phyloP scores from a whole-genome alignment of 257 asterid genomes.

The Asclepias syriaca region DNA sequence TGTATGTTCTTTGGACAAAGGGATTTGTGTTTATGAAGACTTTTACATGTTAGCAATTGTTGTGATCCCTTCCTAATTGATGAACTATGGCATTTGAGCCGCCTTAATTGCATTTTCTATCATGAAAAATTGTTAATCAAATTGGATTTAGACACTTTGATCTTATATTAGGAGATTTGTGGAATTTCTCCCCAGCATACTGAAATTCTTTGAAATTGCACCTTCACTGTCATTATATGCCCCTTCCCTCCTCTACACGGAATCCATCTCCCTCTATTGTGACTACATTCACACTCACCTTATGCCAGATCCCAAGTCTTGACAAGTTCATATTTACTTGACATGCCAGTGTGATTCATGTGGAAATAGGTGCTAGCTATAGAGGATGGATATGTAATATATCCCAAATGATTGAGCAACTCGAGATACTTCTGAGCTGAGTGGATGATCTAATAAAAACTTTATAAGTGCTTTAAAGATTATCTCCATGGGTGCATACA shows the following conservation, averaged over 20 bases:
- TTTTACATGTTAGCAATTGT: background rate
- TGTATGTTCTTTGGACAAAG: background rate
- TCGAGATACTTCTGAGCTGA: background rate
- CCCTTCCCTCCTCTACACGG: background rate
- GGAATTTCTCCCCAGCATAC: background rate
- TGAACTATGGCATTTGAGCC: background rate
- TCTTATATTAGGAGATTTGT: background rate
- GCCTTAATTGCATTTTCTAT: background rate
- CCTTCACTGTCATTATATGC: background rate
- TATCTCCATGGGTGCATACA: background rate
- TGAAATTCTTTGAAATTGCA: background rate
- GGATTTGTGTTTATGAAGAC: background rate
- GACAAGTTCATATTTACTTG: background rate
- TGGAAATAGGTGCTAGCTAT: background rate
- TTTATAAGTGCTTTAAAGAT: background rate
- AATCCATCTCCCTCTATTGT: background rate
- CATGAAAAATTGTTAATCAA: background rate
- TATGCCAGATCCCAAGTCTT: background rate
- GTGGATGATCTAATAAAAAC: background rate
- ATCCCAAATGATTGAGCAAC: background rate
- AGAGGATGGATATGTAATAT: background rate
- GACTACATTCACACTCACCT: background rate
- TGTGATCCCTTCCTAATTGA: background rate
- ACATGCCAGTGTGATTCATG: background rate
- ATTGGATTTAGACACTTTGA: background rate